Evolutionary conservation across 2,329 filamentous ascomycete genomes (phyloP).

Genomic region (Fusarium aywerte): DNA sequence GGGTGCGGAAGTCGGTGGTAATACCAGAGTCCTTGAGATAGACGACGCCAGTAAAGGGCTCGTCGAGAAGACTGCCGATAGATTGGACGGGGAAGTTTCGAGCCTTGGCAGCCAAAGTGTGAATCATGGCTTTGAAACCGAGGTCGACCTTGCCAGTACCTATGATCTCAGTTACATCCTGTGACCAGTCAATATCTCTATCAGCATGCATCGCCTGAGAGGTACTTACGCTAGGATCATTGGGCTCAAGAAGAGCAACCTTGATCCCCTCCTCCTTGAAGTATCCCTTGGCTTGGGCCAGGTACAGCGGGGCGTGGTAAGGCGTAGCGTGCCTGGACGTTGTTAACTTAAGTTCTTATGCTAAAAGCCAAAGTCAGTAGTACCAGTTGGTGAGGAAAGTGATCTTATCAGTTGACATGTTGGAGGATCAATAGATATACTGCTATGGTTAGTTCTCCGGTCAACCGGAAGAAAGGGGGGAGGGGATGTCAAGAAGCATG

Average conservation of each 20-base stretch:
- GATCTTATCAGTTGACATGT: conserved; percentile 85
- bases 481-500: conserved; percentile 72
- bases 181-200: background rate
- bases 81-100: conserved; percentile 78
- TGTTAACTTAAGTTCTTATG: conserved; percentile 43
- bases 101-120: conserved; percentile 81
- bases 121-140: conserved; percentile 87
- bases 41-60: conserved; percentile 82
- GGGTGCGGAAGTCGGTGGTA: conserved; percentile 77
- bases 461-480: conserved; percentile 41
- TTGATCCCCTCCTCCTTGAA: conserved; percentile 81
- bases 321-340: conserved; percentile 77
- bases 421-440: conserved; percentile 58
- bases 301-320: conserved; percentile 81
- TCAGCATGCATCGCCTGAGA: fast-evolving
- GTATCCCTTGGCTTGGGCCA: conserved; percentile 79
- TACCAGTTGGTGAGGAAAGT: conserved; percentile 88
- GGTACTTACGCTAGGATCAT: conserved; percentile 73
- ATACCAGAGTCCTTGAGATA: conserved; percentile 81
- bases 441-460: conserved; percentile 61
- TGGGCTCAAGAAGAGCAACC: conserved; percentile 80
- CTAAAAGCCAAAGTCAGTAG: conserved; percentile 1
- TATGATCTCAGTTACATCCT: conserved; percentile 86
- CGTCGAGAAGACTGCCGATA: conserved; percentile 79
- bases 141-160: conserved; percentile 80